Evolutionary conservation across 495 filamentous ascomycete genomes (phyloP).

Genomic region (Aspergillus carlsbadensis): DNA sequence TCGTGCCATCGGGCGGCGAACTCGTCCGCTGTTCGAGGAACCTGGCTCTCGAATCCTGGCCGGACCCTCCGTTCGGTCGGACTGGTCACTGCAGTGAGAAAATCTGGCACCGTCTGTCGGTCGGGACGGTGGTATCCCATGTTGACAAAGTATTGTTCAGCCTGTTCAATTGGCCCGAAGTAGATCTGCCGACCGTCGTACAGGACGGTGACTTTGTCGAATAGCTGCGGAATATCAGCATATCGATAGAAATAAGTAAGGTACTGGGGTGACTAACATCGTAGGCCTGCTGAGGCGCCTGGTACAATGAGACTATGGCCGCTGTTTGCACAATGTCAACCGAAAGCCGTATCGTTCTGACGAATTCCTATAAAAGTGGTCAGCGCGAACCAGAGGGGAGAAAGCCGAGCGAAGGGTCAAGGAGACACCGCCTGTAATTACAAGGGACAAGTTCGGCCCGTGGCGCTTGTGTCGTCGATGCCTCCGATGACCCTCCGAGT

Average conservation of each 20-base stretch:
- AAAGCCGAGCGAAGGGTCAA: no score
- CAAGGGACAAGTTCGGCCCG: no score
- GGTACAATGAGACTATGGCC: constrained; percentile 80
- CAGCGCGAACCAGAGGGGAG: constrained; percentile 15
- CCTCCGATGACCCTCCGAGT: no score
- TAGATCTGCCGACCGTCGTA: constrained; percentile 69
- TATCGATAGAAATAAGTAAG: neutral
- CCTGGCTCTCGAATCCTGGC: constrained; percentile 59
- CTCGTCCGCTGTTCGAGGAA: constrained; percentile 70
- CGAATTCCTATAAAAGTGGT: constrained; percentile 56
- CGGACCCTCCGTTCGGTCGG: constrained; percentile 61
- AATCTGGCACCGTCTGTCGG: constrained; percentile 68
- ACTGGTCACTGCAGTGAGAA: constrained; percentile 73
- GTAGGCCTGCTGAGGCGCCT: constrained; percentile 84
- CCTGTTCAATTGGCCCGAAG: constrained; percentile 60
- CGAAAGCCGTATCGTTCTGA: constrained; percentile 72
- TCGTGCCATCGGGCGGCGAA: constrained; percentile 64
- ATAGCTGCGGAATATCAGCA: constrained; percentile 19
- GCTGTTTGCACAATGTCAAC: constrained; percentile 73
- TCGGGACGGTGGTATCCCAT: constrained; percentile 64
- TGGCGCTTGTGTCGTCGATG: no score
- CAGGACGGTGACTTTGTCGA: constrained; percentile 62
- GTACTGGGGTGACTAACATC: constrained; percentile 22
- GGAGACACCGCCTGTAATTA: no score
- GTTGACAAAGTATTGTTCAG: constrained; percentile 62